Conservation (phyloP, 2,329 filamentous ascomycete species). For the Fonsecaea monophora region DNA sequence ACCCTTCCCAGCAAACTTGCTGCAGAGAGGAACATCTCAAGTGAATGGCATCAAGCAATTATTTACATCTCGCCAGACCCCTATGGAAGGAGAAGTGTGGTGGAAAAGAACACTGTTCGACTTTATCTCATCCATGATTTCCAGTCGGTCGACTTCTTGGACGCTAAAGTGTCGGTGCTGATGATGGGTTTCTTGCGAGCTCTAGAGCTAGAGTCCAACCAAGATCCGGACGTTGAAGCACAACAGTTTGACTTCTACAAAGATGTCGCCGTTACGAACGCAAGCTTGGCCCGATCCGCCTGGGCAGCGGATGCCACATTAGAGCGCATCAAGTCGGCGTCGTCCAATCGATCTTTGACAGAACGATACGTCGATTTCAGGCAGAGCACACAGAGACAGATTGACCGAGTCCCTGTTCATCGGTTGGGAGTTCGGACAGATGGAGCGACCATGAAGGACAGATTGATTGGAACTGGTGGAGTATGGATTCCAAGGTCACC, state of each 20-base stretch:
- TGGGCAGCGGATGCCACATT: conserved; percentile 47
- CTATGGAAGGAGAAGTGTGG: conserved; percentile 55
- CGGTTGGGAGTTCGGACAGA: conserved; percentile 63
- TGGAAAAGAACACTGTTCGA: conserved; percentile 58
- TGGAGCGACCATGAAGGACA: conserved; percentile 34
- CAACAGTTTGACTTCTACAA: conserved; percentile 47
- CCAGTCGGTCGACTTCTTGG: conserved; percentile 51
- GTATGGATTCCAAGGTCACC: conserved; percentile 36
- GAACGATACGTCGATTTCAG: conserved; percentile 59
- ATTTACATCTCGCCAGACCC: conserved; percentile 63
- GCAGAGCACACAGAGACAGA: conserved; percentile 59
- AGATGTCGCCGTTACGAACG: conserved; percentile 48
- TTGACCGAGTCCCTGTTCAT: conserved; percentile 67
- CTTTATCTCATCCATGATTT: conserved; percentile 64
- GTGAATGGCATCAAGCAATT: conserved; percentile 65
- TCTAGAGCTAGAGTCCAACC: conserved; percentile 45
- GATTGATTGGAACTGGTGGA: conserved; percentile 38
- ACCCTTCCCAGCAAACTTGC: conserved; percentile 43
- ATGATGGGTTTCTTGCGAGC: conserved; percentile 67
- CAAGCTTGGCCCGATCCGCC: conserved; percentile 47
- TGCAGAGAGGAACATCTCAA: conserved; percentile 45
- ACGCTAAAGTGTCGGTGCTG: conserved; percentile 58
- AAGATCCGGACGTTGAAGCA: conserved; percentile 46
- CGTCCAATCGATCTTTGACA: conserved; percentile 49
- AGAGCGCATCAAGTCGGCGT: conserved; percentile 45